phyloP scores from a whole-genome alignment of 495 filamentous ascomycete genomes.

The Glarea lozoyensis region DNA sequence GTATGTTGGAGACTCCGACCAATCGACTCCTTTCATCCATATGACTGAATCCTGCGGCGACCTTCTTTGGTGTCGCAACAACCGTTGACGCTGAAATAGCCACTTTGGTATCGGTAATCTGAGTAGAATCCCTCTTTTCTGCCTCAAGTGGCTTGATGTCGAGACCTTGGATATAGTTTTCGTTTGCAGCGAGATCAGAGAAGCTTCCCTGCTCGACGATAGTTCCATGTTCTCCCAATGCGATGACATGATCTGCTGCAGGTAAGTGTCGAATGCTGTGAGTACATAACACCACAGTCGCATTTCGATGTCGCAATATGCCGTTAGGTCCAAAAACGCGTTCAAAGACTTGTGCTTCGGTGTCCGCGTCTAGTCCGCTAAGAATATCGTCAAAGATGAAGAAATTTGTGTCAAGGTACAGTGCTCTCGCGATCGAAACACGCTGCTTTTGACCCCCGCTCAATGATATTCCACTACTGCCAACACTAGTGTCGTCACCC shows the following conservation, averaged over 20 bases:
- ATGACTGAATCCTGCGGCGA: not conserved
- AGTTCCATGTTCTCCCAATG: slow-evolving; percentile 2
- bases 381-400: slow-evolving; percentile 27
- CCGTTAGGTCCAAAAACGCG: slow-evolving; percentile 39
- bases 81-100: not conserved
- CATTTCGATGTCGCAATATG: slow-evolving; percentile 34
- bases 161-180: not conserved
- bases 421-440: slow-evolving; percentile 27
- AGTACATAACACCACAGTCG: slow-evolving; percentile 38
- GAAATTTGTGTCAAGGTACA: slow-evolving; percentile 15
- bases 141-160: not conserved
- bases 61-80: not conserved
- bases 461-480: slow-evolving; percentile 46
- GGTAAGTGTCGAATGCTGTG: not conserved
- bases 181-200: not conserved
- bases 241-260: slow-evolving; percentile 5
- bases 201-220: slow-evolving; percentile 4
- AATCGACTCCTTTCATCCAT: slow-evolving; percentile 17
- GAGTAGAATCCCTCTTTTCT: not conserved
- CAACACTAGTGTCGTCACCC: slow-evolving; percentile 40
- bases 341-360: slow-evolving; percentile 48
- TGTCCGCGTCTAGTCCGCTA: slow-evolving; percentile 47
- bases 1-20: slow-evolving; percentile 44
- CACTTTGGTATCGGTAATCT: not conserved
- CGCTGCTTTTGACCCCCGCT: slow-evolving; percentile 48